Conservation (phyloP, 2,329 filamentous ascomycete species). For the Meredithiella fracta region DNA sequence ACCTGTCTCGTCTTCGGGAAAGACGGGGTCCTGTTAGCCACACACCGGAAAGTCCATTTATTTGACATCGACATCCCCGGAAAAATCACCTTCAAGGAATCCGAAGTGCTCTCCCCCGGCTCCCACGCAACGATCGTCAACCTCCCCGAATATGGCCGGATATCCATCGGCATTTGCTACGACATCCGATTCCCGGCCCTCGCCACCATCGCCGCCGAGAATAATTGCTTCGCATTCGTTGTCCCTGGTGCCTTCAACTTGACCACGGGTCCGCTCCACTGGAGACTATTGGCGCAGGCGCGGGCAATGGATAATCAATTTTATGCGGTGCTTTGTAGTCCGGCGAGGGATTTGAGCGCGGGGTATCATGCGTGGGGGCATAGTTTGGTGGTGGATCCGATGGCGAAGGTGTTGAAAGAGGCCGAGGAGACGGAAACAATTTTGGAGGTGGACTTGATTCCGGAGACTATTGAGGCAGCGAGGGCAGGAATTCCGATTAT, state of each 20-base stretch:
- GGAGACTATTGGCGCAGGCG: constrained; percentile 66
- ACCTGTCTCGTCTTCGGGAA: constrained; percentile 74
- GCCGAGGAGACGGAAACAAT: constrained; percentile 64
- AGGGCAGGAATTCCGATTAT: constrained; percentile 73
- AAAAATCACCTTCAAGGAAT: constrained; percentile 82
- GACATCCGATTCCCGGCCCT: constrained; percentile 93
- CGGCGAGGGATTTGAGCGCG: constrained; percentile 61
- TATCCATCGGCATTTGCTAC: constrained; percentile 90
- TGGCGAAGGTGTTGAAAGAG: constrained; percentile 66
- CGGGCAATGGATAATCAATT: constrained; percentile 87
- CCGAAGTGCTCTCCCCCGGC: constrained; percentile 72
- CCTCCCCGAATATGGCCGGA: constrained; percentile 71
- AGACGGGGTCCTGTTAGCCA: constrained; percentile 60
- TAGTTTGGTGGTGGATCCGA: constrained; percentile 73
- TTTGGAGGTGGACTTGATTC: constrained; percentile 54
- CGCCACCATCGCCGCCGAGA: constrained; percentile 71
- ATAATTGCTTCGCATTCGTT: constrained; percentile 71
- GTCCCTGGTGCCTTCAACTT: constrained; percentile 97
- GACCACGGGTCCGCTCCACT: constrained; percentile 84
- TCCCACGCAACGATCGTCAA: constrained; percentile 75
- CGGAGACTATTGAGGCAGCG: constrained; percentile 52
- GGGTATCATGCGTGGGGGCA: constrained; percentile 86
- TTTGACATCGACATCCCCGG: constrained; percentile 98
- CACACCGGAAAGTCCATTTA: constrained; percentile 84
- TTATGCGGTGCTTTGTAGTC: constrained; percentile 84